Base-by-base conservation (phyloP, 1,284 basidiomycete genomes). In the Leucoagaricus sp. region DNA sequence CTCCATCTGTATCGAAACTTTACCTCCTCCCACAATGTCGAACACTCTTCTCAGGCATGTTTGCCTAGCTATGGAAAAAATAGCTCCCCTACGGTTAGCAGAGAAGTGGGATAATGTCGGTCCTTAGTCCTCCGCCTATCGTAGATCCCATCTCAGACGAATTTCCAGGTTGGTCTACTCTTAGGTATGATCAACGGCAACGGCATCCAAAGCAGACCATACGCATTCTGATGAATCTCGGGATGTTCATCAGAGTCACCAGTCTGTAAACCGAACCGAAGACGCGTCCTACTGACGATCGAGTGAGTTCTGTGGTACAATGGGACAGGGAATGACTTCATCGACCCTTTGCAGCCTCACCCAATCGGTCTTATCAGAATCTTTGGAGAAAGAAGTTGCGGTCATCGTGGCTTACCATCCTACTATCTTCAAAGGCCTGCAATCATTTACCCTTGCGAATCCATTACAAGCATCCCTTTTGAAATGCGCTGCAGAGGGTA, bases 31-130 rank as follows among this genome's bases (percentile, higher is more conserved):
- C 49, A 54, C 38, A 57, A 74, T 75, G 72, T 59, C 71, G 8
- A 70, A 68, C 58, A 48, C 67, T 25, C 54, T 76, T n/a, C 58
- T 83, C n/a, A 83, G 79, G 67, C 72, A 77, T 38, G 79, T 85
- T 12, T 81, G 80, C 65, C 77, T 71, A 38, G 83, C 84, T 0
- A 87, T 93, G 84, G 86, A 91, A 61, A 83, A 87, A 42, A 89
- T 96, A 61, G 92, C 93, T 0, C 94, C 94, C 4, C 79, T 93
- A n/a, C 77, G 83, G 51, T 79, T 96, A 4, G 93, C 94, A 13
- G 93, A 86, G 64, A 86, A 83, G 61, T 96, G 94, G 93, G 94
- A 96, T 67, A 96, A 96, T 73, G 93, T 95, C 62, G 72, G 89
- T 56, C 26, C 51, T 49, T 36, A 34, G 21, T 59, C 36, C 45